Percentiles rank a stretch among this genome's conserved stretches.
Evolutionary conservation across 495 filamentous ascomycete genomes (phyloP).

Genomic region (Neurospora sp.): DNA sequence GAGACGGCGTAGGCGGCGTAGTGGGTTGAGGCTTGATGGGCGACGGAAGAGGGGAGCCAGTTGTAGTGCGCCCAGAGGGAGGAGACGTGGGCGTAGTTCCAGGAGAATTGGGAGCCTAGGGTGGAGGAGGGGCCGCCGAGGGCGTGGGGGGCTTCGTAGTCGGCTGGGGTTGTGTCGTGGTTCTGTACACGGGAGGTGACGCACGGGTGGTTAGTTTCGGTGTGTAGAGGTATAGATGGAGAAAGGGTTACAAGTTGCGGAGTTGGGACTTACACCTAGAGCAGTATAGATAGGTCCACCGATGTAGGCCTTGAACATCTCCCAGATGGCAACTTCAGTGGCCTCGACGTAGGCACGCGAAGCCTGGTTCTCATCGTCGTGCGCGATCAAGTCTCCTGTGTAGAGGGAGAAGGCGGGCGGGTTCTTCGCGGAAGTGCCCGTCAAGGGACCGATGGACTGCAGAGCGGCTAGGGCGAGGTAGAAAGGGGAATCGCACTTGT

Average conservation of each 20-base stretch:
- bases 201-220: not conserved
- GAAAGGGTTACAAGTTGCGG: not conserved
- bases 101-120: conserved; percentile 44
- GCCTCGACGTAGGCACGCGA: conserved; percentile 41
- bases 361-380: conserved; percentile 37
- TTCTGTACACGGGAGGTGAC: conserved; percentile 17
- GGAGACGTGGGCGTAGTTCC: conserved; percentile 46
- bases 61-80: conserved; percentile 41
- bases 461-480: conserved; percentile 47
- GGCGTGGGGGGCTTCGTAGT: conserved; percentile 38
- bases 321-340: conserved; percentile 38
- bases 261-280: conserved; percentile 11
- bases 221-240: too few species aligned
- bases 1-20: conserved; percentile 43
- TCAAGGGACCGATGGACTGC: conserved; percentile 46
- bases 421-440: conserved; percentile 36
- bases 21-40: conserved; percentile 33
- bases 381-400: conserved; percentile 47
- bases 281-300: conserved; percentile 44
- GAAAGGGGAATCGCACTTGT: conserved; percentile 48
- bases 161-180: conserved; percentile 45
- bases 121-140: conserved; percentile 27
- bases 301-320: conserved; percentile 46
- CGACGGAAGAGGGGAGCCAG: conserved; percentile 35
- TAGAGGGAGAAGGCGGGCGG: conserved; percentile 43